Conservation (phyloP, 306 rosid species). For the Glycine tomentella region DNA sequence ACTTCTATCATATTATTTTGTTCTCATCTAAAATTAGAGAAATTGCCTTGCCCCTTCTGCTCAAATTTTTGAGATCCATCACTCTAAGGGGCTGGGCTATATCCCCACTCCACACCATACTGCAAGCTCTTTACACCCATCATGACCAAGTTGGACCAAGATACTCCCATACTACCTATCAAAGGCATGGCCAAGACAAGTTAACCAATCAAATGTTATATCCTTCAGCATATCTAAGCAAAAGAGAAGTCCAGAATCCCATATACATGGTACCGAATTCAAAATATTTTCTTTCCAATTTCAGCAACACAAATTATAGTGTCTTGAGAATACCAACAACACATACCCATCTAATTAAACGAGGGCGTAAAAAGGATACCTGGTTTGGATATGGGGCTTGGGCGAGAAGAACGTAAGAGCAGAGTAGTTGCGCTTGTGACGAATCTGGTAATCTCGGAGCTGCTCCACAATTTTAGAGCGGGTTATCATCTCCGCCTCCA, state of each 20-base stretch:
- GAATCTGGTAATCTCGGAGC: constrained; percentile 76
- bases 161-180: not conserved
- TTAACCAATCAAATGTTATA: not conserved
- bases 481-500: constrained; percentile 57
- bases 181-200: not conserved
- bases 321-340: not conserved
- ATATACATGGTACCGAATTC: not conserved
- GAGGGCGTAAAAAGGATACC: constrained; percentile 48
- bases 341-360: not conserved
- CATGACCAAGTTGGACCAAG: not conserved
- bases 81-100: not conserved
- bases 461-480: constrained; percentile 73
- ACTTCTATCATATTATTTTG: not conserved
- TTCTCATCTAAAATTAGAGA: constrained; percentile 2
- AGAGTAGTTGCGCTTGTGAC: constrained; percentile 63
- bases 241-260: not conserved
- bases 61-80: not conserved
- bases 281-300: not conserved
- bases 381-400: constrained; percentile 55
- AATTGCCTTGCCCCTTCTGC: not conserved
- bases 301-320: not conserved
- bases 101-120: not conserved
- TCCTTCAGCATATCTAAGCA: not conserved
- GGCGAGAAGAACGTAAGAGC: constrained; percentile 70
- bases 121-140: constrained; percentile 6